Conservation (phyloP, 2,329 filamentous ascomycete species). For the Drechslerella dactyloides region DNA sequence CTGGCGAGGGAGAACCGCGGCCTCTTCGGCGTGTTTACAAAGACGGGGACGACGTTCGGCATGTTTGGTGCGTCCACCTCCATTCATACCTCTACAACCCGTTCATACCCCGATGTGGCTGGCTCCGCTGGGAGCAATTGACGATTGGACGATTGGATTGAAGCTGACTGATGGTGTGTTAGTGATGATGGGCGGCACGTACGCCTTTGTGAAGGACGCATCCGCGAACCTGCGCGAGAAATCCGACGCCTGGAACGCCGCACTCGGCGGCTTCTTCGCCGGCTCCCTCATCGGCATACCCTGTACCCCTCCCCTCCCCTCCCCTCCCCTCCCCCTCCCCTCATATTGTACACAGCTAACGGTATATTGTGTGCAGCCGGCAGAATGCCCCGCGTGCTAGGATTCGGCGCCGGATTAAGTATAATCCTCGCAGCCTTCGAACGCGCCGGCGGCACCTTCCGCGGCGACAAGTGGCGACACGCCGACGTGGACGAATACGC, state of each 20-base stretch:
- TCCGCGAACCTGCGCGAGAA: slow-evolving; percentile 84
- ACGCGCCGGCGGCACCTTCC: slow-evolving; percentile 69
- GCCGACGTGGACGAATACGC: slow-evolving; percentile 71
- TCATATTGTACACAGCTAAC: slow-evolving; percentile 49
- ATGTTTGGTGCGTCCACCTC: slow-evolving; percentile 64
- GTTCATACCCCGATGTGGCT: no score
- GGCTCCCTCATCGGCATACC: slow-evolving; percentile 75
- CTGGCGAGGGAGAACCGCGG: slow-evolving; percentile 82
- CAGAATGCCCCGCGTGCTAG: slow-evolving; percentile 73
- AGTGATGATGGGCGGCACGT: slow-evolving; percentile 77
- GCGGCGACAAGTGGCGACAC: slow-evolving; percentile 62
- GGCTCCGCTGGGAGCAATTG: no score
- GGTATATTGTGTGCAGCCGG: slow-evolving; percentile 59
- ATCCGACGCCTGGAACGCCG: slow-evolving; percentile 77
- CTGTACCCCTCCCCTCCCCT: slow-evolving; percentile 64
- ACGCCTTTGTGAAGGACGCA: slow-evolving; percentile 76
- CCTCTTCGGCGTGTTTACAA: slow-evolving; percentile 78
- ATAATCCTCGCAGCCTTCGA: slow-evolving; percentile 69
- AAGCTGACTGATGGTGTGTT: slow-evolving; percentile 20
- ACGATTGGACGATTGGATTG: no score
- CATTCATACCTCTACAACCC: no score
- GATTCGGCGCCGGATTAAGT: slow-evolving; percentile 69
- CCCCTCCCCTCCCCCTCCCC: not conserved
- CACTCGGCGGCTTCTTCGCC: slow-evolving; percentile 76
- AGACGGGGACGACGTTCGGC: slow-evolving; percentile 75